Percentiles rank a stretch among this genome's conserved stretches.
Conservation (phyloP, 2,329 filamentous ascomycete species). For the Keithomyces neogunnii region DNA sequence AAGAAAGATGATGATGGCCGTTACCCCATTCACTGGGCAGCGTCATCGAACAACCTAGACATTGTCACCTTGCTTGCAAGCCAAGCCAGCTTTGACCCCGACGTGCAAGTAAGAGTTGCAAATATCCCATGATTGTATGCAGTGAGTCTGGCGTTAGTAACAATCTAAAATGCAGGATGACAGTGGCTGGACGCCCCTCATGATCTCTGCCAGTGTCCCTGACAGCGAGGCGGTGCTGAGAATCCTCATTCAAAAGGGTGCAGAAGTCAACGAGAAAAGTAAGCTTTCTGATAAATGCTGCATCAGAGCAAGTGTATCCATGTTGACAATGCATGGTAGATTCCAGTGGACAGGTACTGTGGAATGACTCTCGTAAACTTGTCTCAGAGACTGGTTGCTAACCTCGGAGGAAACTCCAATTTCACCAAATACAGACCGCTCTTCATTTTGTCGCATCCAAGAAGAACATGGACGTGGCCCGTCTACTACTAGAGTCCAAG, state of each 20-base stretch:
- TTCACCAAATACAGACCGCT: slow-evolving; percentile 52
- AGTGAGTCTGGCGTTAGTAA: not conserved
- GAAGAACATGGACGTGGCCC: slow-evolving; percentile 72
- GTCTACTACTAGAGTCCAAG: slow-evolving; percentile 64
- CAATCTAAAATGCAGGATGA: slow-evolving; percentile 45
- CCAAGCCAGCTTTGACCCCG: slow-evolving; percentile 69
- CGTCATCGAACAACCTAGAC: slow-evolving; percentile 68
- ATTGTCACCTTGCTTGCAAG: slow-evolving; percentile 68
- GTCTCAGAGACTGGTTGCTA: not conserved
- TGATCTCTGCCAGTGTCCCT: slow-evolving; percentile 71
- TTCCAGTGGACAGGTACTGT: slow-evolving; percentile 47
- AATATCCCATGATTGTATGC: not conserved
- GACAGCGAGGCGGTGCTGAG: slow-evolving; percentile 62
- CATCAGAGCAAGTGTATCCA: not conserved
- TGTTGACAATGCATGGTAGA: slow-evolving; percentile 39
- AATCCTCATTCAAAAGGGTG: slow-evolving; percentile 58
- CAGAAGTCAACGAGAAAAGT: slow-evolving; percentile 69
- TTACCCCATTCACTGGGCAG: slow-evolving; percentile 89
- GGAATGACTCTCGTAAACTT: not conserved
- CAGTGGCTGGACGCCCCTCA: slow-evolving; percentile 74
- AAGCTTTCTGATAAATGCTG: slow-evolving; percentile 10
- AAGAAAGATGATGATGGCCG: slow-evolving; percentile 78
- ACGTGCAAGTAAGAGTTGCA: slow-evolving; percentile 55
- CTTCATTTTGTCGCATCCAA: slow-evolving; percentile 92
- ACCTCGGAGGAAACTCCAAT: too few species aligned